Base-by-base conservation (phyloP, 176 grass and related monocot genomes). In the Alopecurus myosuroides region DNA sequence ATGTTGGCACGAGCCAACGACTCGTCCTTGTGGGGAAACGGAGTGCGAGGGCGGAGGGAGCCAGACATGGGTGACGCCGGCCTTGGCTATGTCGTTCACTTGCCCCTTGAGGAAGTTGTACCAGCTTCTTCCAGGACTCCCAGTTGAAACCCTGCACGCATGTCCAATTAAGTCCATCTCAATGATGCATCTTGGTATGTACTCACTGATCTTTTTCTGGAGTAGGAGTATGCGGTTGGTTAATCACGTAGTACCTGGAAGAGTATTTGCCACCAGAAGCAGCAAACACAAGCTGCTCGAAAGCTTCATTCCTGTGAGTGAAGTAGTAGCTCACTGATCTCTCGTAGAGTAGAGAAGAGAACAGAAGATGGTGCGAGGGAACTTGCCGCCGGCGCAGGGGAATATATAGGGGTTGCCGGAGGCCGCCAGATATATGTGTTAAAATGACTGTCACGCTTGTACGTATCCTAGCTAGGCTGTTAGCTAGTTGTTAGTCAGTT, bases 1-100 rank as follows among this genome's bases (percentile, higher is more conserved):
- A n/a, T n/a, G n/a, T 19, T 51, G 3, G 10, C 7, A 36, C 65
- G 9, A 39, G 34, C 7, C 9, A 33, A 28, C n/a, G n/a, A n/a
- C 15, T 4, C 5, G 35, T 77, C 91, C 94, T 80, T 97, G 89
- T 9, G 88, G 87, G 0, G 89, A 84, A 45, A 97, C 85, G 8
- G 92, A 90, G 85, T 97, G 94, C 76, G 91, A 91, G 4, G 91
- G 94, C 0, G 94, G 94, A 10, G 94, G 91, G 15, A 97, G 89
- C 94, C 94, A 97, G 17, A 93, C 89, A 78, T 93, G 92, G 4
- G 92, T 90, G 35, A 90, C 85, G 53, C 89, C 88, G 75, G 89
- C 82, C 3, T 80, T 82, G 63, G 89, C 87, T 65, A 92, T 86
- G 58, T 90, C 88, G 39, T 78, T 23, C 20, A 92, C 92, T 19